Percentiles rank a stretch among this genome's conserved stretches.
Evolutionary conservation across 2,329 filamentous ascomycete species (phyloP).

Genomic region (Exophiala spinifera): DNA sequence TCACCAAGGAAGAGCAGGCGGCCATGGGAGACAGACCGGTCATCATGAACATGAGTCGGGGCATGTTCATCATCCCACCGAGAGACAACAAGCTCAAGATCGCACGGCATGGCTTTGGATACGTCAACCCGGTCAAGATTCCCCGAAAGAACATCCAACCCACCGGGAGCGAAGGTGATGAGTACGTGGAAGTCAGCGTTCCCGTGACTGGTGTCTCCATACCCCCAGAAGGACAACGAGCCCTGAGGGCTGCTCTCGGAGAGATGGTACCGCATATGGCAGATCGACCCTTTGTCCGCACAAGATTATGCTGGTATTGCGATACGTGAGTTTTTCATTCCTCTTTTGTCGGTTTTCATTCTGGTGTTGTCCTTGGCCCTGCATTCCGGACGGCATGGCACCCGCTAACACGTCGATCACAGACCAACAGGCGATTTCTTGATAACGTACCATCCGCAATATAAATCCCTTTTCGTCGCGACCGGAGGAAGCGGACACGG

Average conservation of each 20-base stretch:
- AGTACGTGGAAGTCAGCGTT: slow-evolving; percentile 36
- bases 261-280: slow-evolving; percentile 55
- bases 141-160: slow-evolving; percentile 13
- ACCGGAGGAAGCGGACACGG: slow-evolving; percentile 56
- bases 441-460: slow-evolving; percentile 64
- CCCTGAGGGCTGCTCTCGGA: slow-evolving; percentile 59
- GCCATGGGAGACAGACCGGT: slow-evolving; percentile 66
- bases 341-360: slow-evolving; percentile 1
- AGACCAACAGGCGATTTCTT: slow-evolving; percentile 65
- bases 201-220: slow-evolving; percentile 38
- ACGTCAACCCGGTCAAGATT: slow-evolving; percentile 35
- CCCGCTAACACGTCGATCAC: neutral
- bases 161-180: neutral
- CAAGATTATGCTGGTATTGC: slow-evolving; percentile 71
- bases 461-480: slow-evolving; percentile 47
- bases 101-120: slow-evolving; percentile 67
- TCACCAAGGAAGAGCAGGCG: slow-evolving; percentile 69
- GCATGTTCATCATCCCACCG: slow-evolving; percentile 57
- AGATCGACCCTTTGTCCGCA: slow-evolving; percentile 59
- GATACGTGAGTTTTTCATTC: slow-evolving; percentile 51
- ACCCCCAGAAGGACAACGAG: slow-evolving; percentile 57
- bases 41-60: slow-evolving; percentile 46
- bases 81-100: slow-evolving; percentile 58
- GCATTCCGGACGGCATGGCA: no score
- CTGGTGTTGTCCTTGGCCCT: no score